Evolutionary conservation across 768 basidiomycete species (phyloP).

Genomic region (Floccularia luteovirens): DNA sequence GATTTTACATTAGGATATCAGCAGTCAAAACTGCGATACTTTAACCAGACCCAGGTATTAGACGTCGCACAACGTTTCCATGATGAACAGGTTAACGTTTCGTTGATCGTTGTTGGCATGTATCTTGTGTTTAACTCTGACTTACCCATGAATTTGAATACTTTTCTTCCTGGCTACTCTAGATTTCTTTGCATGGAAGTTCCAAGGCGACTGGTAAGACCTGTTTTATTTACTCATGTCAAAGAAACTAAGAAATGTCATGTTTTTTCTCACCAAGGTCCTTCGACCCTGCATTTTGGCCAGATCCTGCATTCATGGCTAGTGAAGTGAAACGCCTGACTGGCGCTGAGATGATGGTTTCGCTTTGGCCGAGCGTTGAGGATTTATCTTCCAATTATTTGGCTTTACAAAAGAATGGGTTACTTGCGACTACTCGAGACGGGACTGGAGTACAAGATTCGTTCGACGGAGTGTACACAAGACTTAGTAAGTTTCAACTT

Average conservation of each 20-base stretch:
- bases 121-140: not conserved
- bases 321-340: constrained; percentile 23
- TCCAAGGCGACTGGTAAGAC: constrained; percentile 26
- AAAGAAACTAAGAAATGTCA: not conserved
- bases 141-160: too few relatives aligned
- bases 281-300: constrained; percentile 25
- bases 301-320: constrained; percentile 24
- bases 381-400: constrained; percentile 26
- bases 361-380: constrained; percentile 29
- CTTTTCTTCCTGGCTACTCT: too few relatives aligned
- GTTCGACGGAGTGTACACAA: constrained; percentile 26
- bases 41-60: constrained; percentile 24
- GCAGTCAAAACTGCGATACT: constrained; percentile 28
- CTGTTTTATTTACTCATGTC: not conserved
- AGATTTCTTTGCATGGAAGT: constrained; percentile 30
- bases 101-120: constrained; percentile 24
- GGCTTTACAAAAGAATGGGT: constrained; percentile 18
- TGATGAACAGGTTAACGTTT: constrained; percentile 25
- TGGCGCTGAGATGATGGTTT: constrained; percentile 30
- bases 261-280: constrained; percentile 18
- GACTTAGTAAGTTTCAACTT: constrained; percentile 13
- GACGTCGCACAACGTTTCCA: constrained; percentile 26
- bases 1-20: constrained; percentile 27
- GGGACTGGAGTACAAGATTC: constrained; percentile 26
- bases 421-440: constrained; percentile 25